A percentile compares a stretch with the other conserved stretches of the same genome.
phyloP scores from a whole-genome alignment of 108 stramenopile species.

The Bacterosira constricta region DNA sequence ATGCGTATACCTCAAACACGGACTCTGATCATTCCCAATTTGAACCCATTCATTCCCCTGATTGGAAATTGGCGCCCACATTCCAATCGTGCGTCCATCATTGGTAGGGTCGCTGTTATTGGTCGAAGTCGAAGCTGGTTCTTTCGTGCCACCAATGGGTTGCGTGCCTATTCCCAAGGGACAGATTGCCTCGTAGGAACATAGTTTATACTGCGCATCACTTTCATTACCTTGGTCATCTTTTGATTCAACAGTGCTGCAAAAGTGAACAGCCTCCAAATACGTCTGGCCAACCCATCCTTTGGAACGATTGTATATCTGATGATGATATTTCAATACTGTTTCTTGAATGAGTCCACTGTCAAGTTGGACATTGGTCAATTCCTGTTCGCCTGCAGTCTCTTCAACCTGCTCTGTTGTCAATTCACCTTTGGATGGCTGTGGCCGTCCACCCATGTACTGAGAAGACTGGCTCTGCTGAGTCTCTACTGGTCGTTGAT shows the following conservation, averaged over 20 bases:
- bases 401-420: no score
- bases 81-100: no score
- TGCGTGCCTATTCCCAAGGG: background rate
- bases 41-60: constrained; percentile 32
- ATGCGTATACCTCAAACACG: constrained; percentile 16
- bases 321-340: background rate
- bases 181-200: constrained; percentile 2
- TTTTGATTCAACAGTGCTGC: background rate
- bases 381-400: no score
- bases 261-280: constrained; percentile 7
- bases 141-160: constrained; percentile 7
- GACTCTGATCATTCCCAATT: constrained; percentile 1
- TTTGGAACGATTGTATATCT: constrained; percentile 4
- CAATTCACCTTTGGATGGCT: no score
- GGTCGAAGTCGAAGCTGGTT: no score
- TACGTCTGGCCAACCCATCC: constrained; percentile 25
- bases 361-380: background rate
- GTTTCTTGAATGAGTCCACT: background rate
- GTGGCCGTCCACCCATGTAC: no score
- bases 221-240: background rate
- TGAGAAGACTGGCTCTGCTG: no score
- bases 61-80: constrained; percentile 31
- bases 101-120: no score
- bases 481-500: no score
- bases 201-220: background rate